Conservation (phyloP, 192 early-diverging fungal species). For the Paraglomus occultum region DNA sequence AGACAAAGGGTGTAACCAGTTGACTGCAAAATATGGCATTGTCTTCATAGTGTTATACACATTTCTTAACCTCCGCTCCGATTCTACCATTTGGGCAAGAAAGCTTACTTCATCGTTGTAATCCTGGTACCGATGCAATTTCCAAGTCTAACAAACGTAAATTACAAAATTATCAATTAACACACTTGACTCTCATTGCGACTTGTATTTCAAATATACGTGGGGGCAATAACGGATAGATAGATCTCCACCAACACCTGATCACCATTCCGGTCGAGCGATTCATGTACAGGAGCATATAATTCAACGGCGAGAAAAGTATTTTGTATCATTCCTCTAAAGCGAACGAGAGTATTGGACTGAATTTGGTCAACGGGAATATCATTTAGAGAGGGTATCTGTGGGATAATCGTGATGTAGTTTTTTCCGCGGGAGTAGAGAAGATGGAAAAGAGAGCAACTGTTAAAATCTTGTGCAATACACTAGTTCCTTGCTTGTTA, state of each 20-base stretch:
- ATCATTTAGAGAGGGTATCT: slow-evolving; percentile 49
- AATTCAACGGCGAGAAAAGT: slow-evolving; percentile 72
- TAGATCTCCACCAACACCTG: slow-evolving; percentile 30
- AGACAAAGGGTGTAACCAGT: too few species aligned
- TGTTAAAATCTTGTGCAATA: background rate
- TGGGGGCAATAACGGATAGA: too few species aligned
- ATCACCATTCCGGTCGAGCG: slow-evolving; percentile 31
- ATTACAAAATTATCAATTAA: too few species aligned
- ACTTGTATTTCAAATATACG: too few species aligned
- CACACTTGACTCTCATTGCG: too few species aligned
- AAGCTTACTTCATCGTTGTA: too few species aligned
- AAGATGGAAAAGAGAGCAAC: background rate
- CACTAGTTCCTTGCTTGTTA: background rate
- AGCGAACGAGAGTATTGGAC: slow-evolving; percentile 57
- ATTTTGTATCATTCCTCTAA: slow-evolving; percentile 81
- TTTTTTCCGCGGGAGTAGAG: background rate
- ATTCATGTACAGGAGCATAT: slow-evolving; percentile 41
- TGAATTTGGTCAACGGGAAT: slow-evolving; percentile 33
- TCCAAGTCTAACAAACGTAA: too few species aligned
- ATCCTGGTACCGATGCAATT: too few species aligned
- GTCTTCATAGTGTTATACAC: too few species aligned
- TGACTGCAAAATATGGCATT: too few species aligned
- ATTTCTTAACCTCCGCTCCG: too few species aligned
- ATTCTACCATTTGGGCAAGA: too few species aligned
- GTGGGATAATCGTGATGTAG: background rate